Conservation (phyloP, 371 early-diverging fungal genomes). For the Rhizopus arrhizus region DNA sequence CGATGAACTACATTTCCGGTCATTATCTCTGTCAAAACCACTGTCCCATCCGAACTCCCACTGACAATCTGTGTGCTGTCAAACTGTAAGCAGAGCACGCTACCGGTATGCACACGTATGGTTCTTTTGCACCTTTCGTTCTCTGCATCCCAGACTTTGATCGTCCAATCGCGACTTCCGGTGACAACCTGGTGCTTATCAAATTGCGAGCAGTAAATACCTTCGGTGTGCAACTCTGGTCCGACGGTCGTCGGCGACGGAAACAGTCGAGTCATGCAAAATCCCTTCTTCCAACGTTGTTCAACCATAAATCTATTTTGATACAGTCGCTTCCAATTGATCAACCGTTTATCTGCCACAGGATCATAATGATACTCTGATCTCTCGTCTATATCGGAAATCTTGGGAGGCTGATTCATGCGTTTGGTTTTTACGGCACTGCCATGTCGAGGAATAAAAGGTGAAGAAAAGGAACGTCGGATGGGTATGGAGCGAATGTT, state of each 20-base stretch:
- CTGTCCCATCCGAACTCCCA: conserved; percentile 88
- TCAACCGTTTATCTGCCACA: conserved; percentile 33
- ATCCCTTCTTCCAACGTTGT: conserved; percentile 36
- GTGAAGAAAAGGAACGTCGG: conserved; percentile 7
- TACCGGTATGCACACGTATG: conserved; percentile 82
- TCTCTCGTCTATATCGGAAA: conserved; percentile 56
- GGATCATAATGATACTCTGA: conserved; percentile 58
- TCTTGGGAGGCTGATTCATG: conserved; percentile 39
- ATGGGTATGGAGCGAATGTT: conserved; percentile 14
- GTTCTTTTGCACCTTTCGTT: conserved; percentile 62
- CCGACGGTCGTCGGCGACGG: conserved; percentile 52
- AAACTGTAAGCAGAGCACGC: conserved; percentile 90
- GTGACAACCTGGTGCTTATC: conserved; percentile 81
- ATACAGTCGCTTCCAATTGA: conserved; percentile 41
- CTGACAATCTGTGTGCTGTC: conserved; percentile 79
- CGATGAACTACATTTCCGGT: conserved; percentile 28
- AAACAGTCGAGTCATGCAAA: conserved; percentile 47
- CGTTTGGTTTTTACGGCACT: conserved; percentile 44
- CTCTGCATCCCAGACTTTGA: conserved; percentile 81
- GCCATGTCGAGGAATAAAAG: conserved; percentile 70
- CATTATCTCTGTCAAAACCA: conserved; percentile 83
- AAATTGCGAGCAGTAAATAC: conserved; percentile 94
- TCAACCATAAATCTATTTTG: conserved; percentile 40
- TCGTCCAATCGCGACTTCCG: conserved; percentile 91
- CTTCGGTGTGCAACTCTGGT: conserved; percentile 79